Evolutionary conservation across 352 stramenopile species (phyloP).

Genomic region (Pythium insidiosum): DNA sequence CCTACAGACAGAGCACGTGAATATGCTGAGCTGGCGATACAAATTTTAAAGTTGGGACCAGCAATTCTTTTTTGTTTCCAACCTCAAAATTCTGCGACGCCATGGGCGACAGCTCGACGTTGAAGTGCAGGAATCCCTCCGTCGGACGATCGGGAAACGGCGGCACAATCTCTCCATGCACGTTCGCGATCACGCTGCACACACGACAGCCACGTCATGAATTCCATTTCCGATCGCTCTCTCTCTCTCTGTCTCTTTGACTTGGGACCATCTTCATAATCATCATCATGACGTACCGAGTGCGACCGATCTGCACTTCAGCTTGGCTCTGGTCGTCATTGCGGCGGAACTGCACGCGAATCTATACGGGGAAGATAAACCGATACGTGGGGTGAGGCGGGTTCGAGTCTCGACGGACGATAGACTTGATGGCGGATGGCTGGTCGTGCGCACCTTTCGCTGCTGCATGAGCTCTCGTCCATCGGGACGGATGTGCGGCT

Average conservation of each 20-base stretch:
- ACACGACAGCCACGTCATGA: not conserved
- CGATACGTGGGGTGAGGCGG: too few species aligned
- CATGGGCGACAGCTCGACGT: conserved; percentile 80
- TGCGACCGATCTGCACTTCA: conserved; percentile 69
- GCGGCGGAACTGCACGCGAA: conserved; percentile 76
- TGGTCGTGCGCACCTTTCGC: conserved; percentile 32
- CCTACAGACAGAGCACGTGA: too few species aligned
- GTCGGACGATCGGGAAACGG: conserved; percentile 82
- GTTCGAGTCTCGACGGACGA: not conserved
- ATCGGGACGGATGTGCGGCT: conserved; percentile 58
- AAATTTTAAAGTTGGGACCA: too few species aligned
- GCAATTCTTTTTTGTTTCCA: too few species aligned
- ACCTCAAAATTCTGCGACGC: conserved; percentile 73
- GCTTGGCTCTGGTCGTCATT: conserved; percentile 69
- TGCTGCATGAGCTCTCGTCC: conserved; percentile 76
- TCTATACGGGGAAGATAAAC: too few species aligned
- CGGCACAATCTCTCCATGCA: conserved; percentile 77
- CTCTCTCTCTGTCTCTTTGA: too few species aligned
- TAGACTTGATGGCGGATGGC: not conserved
- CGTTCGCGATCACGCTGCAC: conserved; percentile 65
- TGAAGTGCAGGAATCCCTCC: conserved; percentile 84
- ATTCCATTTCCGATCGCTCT: not conserved
- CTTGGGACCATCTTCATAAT: too few species aligned
- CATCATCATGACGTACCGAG: conserved; percentile 52
- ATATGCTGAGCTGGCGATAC: too few species aligned